These are phyloP conservation scores for Phytophthora sansomeana DNA, from an alignment of 352 stramenopile genomes.

Conservation along the genomic window DNA sequence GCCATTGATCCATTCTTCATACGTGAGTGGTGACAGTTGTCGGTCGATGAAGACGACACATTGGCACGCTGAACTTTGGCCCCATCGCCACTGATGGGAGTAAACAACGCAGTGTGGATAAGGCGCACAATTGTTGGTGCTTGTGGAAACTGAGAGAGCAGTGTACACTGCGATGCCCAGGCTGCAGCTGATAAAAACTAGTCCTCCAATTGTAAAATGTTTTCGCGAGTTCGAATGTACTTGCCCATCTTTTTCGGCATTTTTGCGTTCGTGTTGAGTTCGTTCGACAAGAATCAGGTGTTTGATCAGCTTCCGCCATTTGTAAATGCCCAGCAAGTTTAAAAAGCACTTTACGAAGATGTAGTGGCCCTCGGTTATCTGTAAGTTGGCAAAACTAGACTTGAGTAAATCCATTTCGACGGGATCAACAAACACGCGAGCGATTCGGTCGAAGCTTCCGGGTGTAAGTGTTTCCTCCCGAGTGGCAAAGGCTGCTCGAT, in stretches of 20 bases:
- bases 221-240: constrained; percentile 29
- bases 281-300: constrained; percentile 42
- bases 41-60: constrained; percentile 52
- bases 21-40: constrained; percentile 29
- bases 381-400: constrained; percentile 41
- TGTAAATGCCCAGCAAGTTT: constrained; percentile 53
- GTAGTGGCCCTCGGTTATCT: constrained; percentile 40
- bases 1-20: constrained; percentile 44
- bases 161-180: constrained; percentile 45
- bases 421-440: constrained; percentile 45
- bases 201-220: constrained; percentile 40
- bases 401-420: constrained; percentile 46
- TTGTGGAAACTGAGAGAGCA: constrained; percentile 31
- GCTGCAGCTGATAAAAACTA: constrained; percentile 53
- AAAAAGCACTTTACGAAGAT: constrained; percentile 52
- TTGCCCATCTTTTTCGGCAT: constrained; percentile 7
- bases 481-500: constrained; percentile 39
- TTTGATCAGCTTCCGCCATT: constrained; percentile 54
- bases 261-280: constrained; percentile 17
- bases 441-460: constrained; percentile 47
- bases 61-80: constrained; percentile 25
- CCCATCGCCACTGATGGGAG: constrained; percentile 50
- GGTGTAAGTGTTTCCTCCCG: constrained; percentile 35
- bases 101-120: constrained; percentile 50
- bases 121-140: constrained; percentile 33